Percentiles rank a stretch among this genome's conserved stretches.
These are phyloP conservation scores for Vaccinium macrocarpon DNA, from an alignment of 148 eudicot species.

Conservation along the genomic window DNA sequence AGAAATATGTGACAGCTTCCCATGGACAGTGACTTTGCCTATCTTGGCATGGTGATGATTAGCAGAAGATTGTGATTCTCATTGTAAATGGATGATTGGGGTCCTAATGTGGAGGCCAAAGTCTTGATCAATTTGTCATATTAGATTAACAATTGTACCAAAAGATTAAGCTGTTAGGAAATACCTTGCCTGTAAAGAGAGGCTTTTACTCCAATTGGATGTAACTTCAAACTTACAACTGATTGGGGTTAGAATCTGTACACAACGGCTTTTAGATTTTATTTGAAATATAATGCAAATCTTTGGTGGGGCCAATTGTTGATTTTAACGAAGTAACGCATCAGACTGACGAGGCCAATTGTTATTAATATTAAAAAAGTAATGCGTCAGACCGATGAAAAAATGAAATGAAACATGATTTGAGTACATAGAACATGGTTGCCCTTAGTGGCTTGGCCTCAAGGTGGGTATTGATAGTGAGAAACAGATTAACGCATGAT, in stretches of 20 bases:
- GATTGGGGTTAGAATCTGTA: not conserved
- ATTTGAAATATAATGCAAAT: not conserved
- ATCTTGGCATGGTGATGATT: not conserved
- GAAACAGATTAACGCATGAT: not conserved
- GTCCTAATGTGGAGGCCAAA: not conserved
- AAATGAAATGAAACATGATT: not conserved
- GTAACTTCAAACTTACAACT: not conserved
- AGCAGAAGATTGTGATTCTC: not conserved
- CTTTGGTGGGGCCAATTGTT: not conserved
- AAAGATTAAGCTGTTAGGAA: not conserved
- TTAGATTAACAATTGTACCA: not conserved
- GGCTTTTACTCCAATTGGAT: not conserved
- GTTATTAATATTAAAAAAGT: too few species aligned
- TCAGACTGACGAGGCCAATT: not conserved
- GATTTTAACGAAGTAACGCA: not conserved
- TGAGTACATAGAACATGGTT: not conserved
- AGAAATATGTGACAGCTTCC: not conserved
- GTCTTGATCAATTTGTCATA: not conserved
- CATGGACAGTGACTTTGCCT: not conserved
- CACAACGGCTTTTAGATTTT: not conserved
- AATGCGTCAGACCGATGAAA: not conserved
- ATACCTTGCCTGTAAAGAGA: not conserved
- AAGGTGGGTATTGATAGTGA: not conserved
- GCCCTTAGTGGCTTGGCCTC: not conserved
- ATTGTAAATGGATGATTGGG: not conserved